Percentiles rank a stretch among this genome's conserved stretches.
Conservation (phyloP, 1,139 yeast species). For the Yamadazyma dushanensis region DNA sequence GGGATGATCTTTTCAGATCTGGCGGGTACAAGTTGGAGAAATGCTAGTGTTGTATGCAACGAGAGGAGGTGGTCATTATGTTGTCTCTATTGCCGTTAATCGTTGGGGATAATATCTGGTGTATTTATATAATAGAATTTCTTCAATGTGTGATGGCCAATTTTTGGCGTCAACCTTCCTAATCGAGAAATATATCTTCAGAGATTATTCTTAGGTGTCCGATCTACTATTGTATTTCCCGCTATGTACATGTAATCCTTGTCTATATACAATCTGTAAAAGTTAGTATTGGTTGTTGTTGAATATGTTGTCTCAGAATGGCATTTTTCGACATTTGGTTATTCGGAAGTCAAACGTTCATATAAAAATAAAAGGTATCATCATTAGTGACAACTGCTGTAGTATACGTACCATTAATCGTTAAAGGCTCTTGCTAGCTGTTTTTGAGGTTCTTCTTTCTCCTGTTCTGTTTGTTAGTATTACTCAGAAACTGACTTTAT, state of each 20-base stretch:
- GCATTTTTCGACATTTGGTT: constrained; percentile 14
- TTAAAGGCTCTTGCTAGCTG: neutral
- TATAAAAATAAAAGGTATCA: constrained; percentile 13
- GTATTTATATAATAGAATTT: no score
- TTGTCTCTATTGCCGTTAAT: no score
- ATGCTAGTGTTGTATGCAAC: no score
- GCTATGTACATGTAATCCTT: neutral
- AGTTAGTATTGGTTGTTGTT: constrained; percentile 2
- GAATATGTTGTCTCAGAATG: constrained; percentile 9
- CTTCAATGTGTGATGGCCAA: no score
- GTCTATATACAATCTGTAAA: constrained; percentile 1
- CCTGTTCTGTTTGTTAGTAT: constrained; percentile 6
- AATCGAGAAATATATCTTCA: neutral
- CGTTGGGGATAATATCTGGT: no score
- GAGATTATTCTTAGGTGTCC: neutral
- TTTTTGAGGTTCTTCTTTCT: neutral
- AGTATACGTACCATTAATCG: constrained; percentile 15
- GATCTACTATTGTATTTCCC: neutral
- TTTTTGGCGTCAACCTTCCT: constrained; percentile 4
- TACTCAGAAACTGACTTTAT: constrained; percentile 12
- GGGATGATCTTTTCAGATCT: no score
- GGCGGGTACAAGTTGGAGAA: no score
- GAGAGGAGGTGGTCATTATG: no score
- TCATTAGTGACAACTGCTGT: constrained; percentile 7
- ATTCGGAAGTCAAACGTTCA: constrained; percentile 22